A percentile compares a stretch with the other conserved stretches of the same genome.
Conservation (phyloP, 306 rosid species). For the Amphicarpaea edgeworthii region DNA sequence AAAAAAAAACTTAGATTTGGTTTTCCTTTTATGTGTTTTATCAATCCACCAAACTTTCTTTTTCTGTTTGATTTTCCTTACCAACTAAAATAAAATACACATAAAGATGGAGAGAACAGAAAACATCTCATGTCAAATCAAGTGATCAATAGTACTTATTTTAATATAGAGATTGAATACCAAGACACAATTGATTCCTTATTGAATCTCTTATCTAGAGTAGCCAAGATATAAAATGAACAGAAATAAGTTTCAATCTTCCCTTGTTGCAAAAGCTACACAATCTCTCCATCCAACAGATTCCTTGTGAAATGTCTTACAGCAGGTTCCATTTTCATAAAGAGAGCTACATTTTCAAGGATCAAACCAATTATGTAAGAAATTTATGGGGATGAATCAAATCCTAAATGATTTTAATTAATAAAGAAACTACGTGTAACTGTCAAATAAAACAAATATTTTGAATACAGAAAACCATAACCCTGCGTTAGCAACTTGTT, state of each 20-base stretch:
- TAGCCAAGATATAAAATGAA: background rate
- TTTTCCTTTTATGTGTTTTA: no score
- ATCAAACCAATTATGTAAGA: background rate
- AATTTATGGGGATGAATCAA: background rate
- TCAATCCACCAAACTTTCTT: no score
- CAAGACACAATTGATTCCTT: background rate
- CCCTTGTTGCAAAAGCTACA: conserved; percentile 48
- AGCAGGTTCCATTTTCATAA: conserved; percentile 39
- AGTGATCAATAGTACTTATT: no score
- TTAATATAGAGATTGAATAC: background rate
- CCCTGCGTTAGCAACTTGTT: no score
- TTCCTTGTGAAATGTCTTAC: conserved; percentile 41
- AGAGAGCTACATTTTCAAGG: conserved; percentile 5
- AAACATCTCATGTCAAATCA: no score
- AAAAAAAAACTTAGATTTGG: no score
- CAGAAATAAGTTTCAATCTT: background rate
- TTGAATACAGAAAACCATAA: no score
- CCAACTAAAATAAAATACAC: no score
- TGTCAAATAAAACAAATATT: no score
- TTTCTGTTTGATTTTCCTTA: no score
- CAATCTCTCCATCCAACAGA: conserved; percentile 53
- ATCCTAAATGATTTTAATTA: background rate
- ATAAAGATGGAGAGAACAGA: no score
- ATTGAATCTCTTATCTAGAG: background rate
- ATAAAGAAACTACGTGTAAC: background rate